Conservation (phyloP, 129 eudicot species). For the Flaveria trinervia region DNA sequence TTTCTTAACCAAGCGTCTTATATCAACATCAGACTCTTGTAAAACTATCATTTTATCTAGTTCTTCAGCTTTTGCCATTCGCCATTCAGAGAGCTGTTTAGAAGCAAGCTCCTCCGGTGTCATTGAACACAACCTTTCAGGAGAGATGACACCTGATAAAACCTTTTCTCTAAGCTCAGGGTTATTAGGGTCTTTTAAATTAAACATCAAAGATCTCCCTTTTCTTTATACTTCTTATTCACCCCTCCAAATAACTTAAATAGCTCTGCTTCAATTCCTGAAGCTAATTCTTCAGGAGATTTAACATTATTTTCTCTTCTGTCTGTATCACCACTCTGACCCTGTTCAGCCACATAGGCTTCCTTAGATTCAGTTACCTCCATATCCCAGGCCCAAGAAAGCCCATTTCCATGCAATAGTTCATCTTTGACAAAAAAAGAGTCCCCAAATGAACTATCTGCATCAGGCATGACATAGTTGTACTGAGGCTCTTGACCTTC, state of each 20-base stretch:
- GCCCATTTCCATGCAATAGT: slow-evolving; percentile 88
- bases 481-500: slow-evolving; percentile 42
- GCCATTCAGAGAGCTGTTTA: slow-evolving; percentile 90
- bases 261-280: slow-evolving; percentile 67
- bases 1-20: slow-evolving; percentile 80
- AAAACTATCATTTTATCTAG: slow-evolving; percentile 77
- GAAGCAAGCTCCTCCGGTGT: slow-evolving; percentile 96
- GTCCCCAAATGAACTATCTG: slow-evolving; percentile 59
- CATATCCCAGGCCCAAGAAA: slow-evolving; percentile 81
- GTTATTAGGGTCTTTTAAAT: slow-evolving; percentile 76
- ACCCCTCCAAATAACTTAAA: slow-evolving; percentile 81
- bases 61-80: slow-evolving; percentile 89
- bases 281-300: slow-evolving; percentile 58
- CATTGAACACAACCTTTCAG: slow-evolving; percentile 85
- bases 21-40: slow-evolving; percentile 68
- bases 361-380: slow-evolving; percentile 29
- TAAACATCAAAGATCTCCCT: slow-evolving; percentile 82
- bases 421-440: slow-evolving; percentile 72
- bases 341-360: slow-evolving; percentile 8
- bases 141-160: slow-evolving; percentile 71
- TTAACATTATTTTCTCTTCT: slow-evolving; percentile 11
- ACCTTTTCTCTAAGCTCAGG: slow-evolving; percentile 87
- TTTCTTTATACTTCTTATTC: slow-evolving; percentile 86
- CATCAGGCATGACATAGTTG: slow-evolving; percentile 51
- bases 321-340: slow-evolving; percentile 16